phyloP scores from a whole-genome alignment of 768 basidiomycete genomes.

The Cyathus striatus region DNA sequence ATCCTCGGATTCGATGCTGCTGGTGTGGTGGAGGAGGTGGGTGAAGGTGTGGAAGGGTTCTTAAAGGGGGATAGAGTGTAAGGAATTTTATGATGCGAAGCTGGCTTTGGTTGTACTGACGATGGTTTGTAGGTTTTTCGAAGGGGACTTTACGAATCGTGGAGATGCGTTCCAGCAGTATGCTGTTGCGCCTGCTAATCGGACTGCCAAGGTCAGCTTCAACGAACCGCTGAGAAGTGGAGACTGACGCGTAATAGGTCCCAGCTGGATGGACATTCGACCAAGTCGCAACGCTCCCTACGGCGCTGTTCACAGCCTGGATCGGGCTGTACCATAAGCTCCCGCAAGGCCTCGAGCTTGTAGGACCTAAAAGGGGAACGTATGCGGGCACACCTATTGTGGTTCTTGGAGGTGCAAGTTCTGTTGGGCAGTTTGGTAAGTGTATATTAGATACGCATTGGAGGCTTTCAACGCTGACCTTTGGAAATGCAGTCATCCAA shows the following conservation, averaged over 20 bases:
- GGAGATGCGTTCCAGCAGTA: slow-evolving; percentile 7
- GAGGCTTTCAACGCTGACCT: not conserved
- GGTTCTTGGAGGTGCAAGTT: slow-evolving; percentile 14
- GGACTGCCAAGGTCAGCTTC: slow-evolving; percentile 3
- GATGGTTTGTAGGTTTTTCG: not conserved
- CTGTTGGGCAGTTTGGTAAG: slow-evolving; percentile 16
- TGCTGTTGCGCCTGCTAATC: not conserved
- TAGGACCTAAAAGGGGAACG: slow-evolving; percentile 1
- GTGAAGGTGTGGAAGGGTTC: slow-evolving; percentile 8
- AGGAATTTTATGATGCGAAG: not conserved
- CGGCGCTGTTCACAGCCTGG: not conserved
- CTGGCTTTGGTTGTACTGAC: not conserved
- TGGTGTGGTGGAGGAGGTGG: slow-evolving; percentile 10
- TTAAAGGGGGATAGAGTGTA: slow-evolving; percentile 12
- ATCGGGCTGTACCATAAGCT: slow-evolving; percentile 1
- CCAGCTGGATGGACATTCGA: slow-evolving; percentile 5
- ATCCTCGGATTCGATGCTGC: slow-evolving; percentile 10
- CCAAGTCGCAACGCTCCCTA: slow-evolving; percentile 2
- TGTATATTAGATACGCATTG: not conserved
- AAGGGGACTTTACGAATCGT: slow-evolving; percentile 1
- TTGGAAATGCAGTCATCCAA: slow-evolving; percentile 33
- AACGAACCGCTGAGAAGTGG: not conserved
- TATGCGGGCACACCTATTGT: slow-evolving; percentile 12
- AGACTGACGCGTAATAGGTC: slow-evolving; percentile 1
- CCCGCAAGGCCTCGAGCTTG: slow-evolving; percentile 1